Conservation (phyloP, 176 grass and related monocot species). For the Cenchrus fungigraminus region DNA sequence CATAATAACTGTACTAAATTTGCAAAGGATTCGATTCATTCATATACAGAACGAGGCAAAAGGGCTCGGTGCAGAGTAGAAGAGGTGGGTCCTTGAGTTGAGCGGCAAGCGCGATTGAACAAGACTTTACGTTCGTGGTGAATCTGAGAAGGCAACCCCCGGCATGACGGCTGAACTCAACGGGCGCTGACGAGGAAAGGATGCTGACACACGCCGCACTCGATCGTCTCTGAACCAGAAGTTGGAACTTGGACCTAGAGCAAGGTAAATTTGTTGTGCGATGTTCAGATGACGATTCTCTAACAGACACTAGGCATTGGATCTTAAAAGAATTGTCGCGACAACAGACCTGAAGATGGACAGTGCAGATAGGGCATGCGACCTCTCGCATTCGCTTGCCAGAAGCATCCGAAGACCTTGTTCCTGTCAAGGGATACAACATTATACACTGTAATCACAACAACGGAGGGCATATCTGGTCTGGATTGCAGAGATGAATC, state of each 20-base stretch:
- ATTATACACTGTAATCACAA: neutral
- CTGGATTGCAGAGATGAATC: neutral
- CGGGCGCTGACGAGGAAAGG: slow-evolving; percentile 95
- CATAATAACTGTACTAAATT: slow-evolving; percentile 46
- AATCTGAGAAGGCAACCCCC: neutral
- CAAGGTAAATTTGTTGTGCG: neutral
- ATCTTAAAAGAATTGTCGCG: neutral
- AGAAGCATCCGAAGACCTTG: slow-evolving; percentile 59
- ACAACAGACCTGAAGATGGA: slow-evolving; percentile 82
- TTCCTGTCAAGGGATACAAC: slow-evolving; percentile 46
- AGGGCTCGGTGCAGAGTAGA: neutral
- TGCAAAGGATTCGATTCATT: neutral
- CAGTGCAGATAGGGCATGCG: slow-evolving; percentile 87
- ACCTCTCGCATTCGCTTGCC: slow-evolving; percentile 86
- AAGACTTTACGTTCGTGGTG: too few relatives aligned
- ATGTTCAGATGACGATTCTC: neutral
- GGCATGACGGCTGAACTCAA: neutral
- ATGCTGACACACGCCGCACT: slow-evolving; percentile 91
- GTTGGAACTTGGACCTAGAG: slow-evolving; percentile 82
- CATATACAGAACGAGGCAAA: neutral
- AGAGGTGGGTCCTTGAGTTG: neutral
- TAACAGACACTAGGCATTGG: neutral
- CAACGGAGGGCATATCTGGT: neutral
- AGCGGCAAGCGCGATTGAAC: neutral
- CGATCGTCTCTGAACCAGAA: slow-evolving; percentile 89